Percentiles rank a stretch among this genome's conserved stretches.
These are phyloP conservation scores for Claviceps humidiphila DNA, from an alignment of 2,329 filamentous ascomycete genomes.

Conservation along the genomic window DNA sequence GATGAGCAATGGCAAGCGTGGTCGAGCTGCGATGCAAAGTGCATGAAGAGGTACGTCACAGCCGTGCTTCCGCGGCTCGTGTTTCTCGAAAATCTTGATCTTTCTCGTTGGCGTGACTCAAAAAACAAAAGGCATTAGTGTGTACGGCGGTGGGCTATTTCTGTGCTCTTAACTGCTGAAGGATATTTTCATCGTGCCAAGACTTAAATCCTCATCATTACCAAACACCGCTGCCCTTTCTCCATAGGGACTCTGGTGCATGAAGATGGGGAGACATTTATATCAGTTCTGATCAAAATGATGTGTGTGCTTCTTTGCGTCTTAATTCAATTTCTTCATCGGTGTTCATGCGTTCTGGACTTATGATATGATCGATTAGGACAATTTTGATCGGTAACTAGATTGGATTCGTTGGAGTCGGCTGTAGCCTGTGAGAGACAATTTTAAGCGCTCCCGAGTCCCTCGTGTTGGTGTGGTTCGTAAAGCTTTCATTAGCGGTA, in stretches of 20 bases:
- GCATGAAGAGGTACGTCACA: too few species aligned
- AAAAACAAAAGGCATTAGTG: constrained; percentile 37
- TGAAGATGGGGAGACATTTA: constrained; percentile 39
- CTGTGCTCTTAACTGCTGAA: constrained; percentile 41
- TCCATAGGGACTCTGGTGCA: constrained; percentile 34
- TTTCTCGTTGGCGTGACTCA: not conserved
- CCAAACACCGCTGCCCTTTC: constrained; percentile 38
- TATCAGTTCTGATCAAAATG: not conserved
- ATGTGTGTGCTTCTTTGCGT: not conserved
- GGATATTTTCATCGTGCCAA: constrained; percentile 44
- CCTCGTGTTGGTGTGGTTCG: too few species aligned
- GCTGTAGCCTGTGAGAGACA: too few species aligned
- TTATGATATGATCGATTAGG: too few species aligned
- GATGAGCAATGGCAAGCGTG: too few species aligned
- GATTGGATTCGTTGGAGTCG: too few species aligned
- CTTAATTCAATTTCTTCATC: not conserved
- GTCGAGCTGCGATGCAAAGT: too few species aligned
- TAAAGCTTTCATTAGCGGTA: not conserved
- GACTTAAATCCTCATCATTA: constrained; percentile 39
- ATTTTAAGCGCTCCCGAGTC: too few species aligned
- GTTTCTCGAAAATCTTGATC: not conserved
- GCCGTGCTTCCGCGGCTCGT: not conserved
- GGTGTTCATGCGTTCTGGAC: too few species aligned
- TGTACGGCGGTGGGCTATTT: constrained; percentile 43
- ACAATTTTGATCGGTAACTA: too few species aligned